Base-by-base conservation (phyloP, 371 early-diverging fungal genomes). In the Thermomucor indicae-seudaticae region DNA sequence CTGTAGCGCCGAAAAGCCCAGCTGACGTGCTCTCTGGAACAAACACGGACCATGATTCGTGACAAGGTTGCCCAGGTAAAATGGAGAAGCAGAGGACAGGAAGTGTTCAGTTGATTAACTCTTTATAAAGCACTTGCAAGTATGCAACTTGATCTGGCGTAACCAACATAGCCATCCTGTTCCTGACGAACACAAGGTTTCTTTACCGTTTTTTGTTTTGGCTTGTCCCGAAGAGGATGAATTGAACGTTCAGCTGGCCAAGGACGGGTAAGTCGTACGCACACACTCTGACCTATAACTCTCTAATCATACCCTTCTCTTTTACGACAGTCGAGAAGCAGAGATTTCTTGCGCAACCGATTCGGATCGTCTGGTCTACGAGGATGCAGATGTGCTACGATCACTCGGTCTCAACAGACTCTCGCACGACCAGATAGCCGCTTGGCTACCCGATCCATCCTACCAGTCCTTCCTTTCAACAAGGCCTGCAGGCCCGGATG, bases 21-120 rank as follows among this genome's bases (percentile, higher is more conserved):
- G 29, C 45, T 55, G 16, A 23, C 30, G 22, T 43, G 43, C 4
- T 49, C 49, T 29, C 24, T 55, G 14, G 32, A 55, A 17, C 55
- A 31, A 1, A 49, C 55, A 5, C 31, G 37, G 11, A 39, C 35
- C 17, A 35, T 43, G n/a, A 48, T 55, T 14, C 55, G 47, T 6
- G 55, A 49, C 22, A 55, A 55, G 19, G 23, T 55, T 8, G 45
- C 55, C 14, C 48, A 47, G n/a, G n/a, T n/a, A n/a, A n/a, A n/a
- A n/a, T n/a, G n/a, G n/a, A n/a, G n/a, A n/a, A n/a, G n/a, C n/a
- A n/a, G n/a, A n/a, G n/a, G n/a, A n/a, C n/a, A n/a, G n/a, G n/a
- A n/a, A n/a, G n/a, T n/a, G n/a, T n/a, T n/a, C n/a, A n/a, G n/a
- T n/a, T n/a, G n/a, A n/a, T n/a, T n/a, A n/a, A n/a, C n/a, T n/a